These are phyloP conservation scores for Galerina marginata DNA, from an alignment of 768 basidiomycete species.

Conservation along the genomic window DNA sequence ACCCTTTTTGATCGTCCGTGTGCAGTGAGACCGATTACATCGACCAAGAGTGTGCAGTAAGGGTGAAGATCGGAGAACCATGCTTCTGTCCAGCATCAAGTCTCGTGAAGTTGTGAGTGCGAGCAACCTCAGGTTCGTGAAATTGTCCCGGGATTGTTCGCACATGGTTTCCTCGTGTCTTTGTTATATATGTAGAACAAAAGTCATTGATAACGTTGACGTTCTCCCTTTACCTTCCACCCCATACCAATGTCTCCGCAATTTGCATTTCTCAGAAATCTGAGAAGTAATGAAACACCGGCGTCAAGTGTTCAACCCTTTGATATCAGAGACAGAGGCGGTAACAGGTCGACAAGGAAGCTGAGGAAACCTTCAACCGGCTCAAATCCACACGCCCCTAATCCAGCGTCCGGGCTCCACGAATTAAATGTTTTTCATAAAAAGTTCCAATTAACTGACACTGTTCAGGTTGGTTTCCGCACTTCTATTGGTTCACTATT, in stretches of 20 bases:
- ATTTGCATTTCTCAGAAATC: constrained; percentile 33
- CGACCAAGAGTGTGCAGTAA: too few relatives aligned
- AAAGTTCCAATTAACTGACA: not conserved
- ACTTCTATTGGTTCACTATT: not conserved
- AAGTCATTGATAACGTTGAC: not conserved
- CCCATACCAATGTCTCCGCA: constrained; percentile 22
- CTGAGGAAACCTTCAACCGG: constrained; percentile 12
- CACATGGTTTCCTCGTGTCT: constrained; percentile 29
- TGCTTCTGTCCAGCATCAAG: not conserved
- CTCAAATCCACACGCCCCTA: not conserved
- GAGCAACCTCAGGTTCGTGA: constrained; percentile 1
- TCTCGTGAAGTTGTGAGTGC: not conserved
- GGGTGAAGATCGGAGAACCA: too few relatives aligned
- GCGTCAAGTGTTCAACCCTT: not conserved
- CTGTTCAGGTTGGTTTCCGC: not conserved
- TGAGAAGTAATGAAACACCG: constrained; percentile 12
- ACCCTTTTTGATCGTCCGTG: too few relatives aligned
- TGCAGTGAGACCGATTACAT: too few relatives aligned
- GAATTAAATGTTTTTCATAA: not conserved
- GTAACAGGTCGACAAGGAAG: constrained; percentile 1
- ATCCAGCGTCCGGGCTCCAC: not conserved
- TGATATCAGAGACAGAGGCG: not conserved
- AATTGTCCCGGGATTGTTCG: not conserved
- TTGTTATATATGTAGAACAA: not conserved
- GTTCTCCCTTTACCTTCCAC: not conserved